Evolutionary conservation across 208 protist species (phyloP), one percentile per base, ranked within the genome.

Genomic region (Angomonas ambiguus): DNA sequence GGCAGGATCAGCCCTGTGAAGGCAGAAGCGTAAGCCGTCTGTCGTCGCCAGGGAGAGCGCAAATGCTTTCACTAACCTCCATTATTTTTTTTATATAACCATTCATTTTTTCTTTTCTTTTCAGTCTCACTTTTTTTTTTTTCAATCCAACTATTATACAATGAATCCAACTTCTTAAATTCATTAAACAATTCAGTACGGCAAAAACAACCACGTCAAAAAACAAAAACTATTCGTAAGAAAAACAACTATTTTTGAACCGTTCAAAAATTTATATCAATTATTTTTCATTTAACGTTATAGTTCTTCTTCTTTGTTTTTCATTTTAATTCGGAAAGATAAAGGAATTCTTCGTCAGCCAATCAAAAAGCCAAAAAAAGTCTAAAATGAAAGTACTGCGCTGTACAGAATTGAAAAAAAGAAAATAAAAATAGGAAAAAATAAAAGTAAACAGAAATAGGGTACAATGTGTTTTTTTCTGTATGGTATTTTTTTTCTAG

Each of bases 281-380:
- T 28, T 61, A 22, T 42, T 38, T 33, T 41, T 58, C 45, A 22
- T 24, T 45, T 38, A 67, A 61, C 59, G n/a, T 63, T 71, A 66
- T 71, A 16, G 62, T 38, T 33, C 51, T 64, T 49, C 5, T 53
- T n/a, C 33, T 55, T 65, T 65, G 25, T 28, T 56, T 65, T 65
- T 65, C 51, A 35, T 67, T 16, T 8, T 30, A 45, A 31, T 45
- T 8, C 38, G 8, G 8, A n/a, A 8, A 45, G 16, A 45, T n/a
- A 45, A 45, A 8, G 38, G 38, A n/a, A n/a, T 45, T 45, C 11
- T 45, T 45, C 16, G 8, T 8, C 16, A 45, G 38, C 16, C 1
- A 66, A 70, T 51, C n/a, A 69, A 49, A 51, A 66, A 33, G 20
- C 8, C 20, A 72, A 32, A 38, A 56, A 70, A n/a, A n/a, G n/a